Percentiles rank a stretch among this genome's conserved stretches.
Evolutionary conservation across 148 eudicot genomes (phyloP).

Genomic region (Chenopodium formosanum): DNA sequence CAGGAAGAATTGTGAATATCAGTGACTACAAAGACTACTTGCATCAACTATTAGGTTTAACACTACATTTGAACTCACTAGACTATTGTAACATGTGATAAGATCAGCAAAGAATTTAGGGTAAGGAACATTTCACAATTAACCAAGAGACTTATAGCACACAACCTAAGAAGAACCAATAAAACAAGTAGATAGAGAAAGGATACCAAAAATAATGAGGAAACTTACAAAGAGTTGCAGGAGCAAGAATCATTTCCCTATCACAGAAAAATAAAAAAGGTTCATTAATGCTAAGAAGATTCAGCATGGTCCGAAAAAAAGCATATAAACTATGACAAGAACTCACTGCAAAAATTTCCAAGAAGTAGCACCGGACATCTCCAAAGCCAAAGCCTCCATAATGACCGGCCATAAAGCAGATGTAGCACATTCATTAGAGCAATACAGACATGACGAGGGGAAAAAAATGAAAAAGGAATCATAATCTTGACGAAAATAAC

Average conservation of each 20-base stretch:
- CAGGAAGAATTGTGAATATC: neutral
- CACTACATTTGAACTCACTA: neutral
- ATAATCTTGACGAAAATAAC: neutral
- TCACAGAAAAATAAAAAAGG: constrained; percentile 8
- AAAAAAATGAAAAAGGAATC: neutral
- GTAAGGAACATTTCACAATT: neutral
- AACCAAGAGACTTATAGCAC: neutral
- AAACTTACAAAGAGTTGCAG: constrained; percentile 28
- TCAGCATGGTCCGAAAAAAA: neutral
- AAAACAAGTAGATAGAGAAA: neutral
- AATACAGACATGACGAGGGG: neutral
- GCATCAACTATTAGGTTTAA: neutral
- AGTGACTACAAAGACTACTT: neutral
- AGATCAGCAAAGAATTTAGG: neutral
- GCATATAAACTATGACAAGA: neutral
- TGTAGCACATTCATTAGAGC: constrained; percentile 39
- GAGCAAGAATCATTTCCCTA: constrained; percentile 15
- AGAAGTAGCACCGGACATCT: constrained; percentile 29
- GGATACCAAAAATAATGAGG: neutral
- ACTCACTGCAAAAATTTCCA: constrained; percentile 33
- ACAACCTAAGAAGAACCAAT: neutral
- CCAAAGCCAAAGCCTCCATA: constrained; percentile 29
- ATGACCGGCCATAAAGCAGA: constrained; percentile 30
- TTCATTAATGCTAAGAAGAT: neutral
- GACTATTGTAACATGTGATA: neutral